These are phyloP conservation scores for Elsinoe perseae DNA, from an alignment of 2,329 filamentous ascomycete species.

Conservation along the genomic window DNA sequence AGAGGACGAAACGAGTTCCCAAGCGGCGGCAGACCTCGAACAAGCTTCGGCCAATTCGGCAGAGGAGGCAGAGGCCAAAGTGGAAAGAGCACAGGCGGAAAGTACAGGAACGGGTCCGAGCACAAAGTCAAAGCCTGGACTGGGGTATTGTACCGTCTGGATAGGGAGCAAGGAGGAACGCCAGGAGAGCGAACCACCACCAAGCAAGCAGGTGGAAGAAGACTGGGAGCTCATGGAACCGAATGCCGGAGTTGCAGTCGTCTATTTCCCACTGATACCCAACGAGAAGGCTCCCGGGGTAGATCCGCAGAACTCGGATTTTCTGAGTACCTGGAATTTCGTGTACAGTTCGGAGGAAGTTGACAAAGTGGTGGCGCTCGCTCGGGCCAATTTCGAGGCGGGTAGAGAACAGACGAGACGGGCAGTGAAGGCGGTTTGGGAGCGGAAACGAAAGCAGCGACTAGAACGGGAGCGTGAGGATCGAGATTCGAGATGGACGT, in stretches of 20 bases:
- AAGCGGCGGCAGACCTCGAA: conserved; percentile 58
- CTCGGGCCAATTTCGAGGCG: conserved; percentile 78
- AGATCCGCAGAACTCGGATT: conserved; percentile 76
- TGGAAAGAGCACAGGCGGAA: conserved; percentile 48
- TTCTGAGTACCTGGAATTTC: conserved; percentile 96
- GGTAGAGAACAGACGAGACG: conserved; percentile 69
- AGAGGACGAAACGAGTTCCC: conserved; percentile 47
- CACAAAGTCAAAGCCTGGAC: conserved; percentile 27
- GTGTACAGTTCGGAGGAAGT: conserved; percentile 88
- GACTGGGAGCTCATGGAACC: conserved; percentile 61
- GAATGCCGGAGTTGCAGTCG: conserved; percentile 75
- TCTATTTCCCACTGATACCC: conserved; percentile 83
- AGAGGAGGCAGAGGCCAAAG: conserved; percentile 54
- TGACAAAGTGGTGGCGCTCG: conserved; percentile 73
- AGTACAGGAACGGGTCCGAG: conserved; percentile 18
- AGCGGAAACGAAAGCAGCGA: conserved; percentile 70
- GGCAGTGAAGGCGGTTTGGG: conserved; percentile 81
- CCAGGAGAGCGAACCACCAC: conserved; percentile 46
- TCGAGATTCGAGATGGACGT: conserved; percentile 30
- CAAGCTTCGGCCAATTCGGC: conserved; percentile 56
- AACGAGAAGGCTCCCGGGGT: conserved; percentile 74
- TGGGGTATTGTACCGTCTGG: conserved; percentile 93
- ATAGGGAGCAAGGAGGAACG: conserved; percentile 76
- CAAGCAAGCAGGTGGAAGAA: conserved; percentile 50
- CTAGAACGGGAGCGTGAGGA: conserved; percentile 44